Conservation (phyloP, 2,329 filamentous ascomycete species). For the Cladosporium sphaerospermum region DNA sequence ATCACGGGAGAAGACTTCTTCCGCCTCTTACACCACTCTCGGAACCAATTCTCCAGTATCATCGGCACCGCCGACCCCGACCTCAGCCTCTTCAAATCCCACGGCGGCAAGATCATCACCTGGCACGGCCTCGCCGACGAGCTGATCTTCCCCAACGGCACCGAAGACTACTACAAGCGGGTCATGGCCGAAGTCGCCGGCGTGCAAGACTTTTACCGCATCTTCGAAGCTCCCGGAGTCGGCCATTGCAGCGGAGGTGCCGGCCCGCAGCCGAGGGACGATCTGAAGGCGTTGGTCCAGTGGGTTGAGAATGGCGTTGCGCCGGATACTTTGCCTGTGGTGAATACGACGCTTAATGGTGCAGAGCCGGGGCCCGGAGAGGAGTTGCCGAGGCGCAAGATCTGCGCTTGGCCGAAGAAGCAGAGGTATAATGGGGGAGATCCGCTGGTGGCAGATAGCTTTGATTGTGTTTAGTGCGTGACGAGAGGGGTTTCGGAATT, state of each 20-base stretch:
- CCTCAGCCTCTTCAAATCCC: conserved; percentile 31
- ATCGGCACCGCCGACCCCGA: conserved; percentile 35
- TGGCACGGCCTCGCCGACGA: conserved; percentile 37
- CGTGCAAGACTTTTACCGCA: conserved; percentile 26
- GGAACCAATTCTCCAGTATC: conserved; percentile 28
- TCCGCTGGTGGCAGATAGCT: conserved; percentile 2
- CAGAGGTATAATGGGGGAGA: conserved; percentile 18
- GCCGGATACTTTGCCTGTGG: conserved; percentile 11
- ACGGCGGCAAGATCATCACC: conserved; percentile 38
- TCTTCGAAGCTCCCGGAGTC: conserved; percentile 31
- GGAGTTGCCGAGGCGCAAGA: not conserved
- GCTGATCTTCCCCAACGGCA: conserved; percentile 34
- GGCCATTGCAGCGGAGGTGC: conserved; percentile 27
- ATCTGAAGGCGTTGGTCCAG: conserved; percentile 3
- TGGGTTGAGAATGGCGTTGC: conserved; percentile 19
- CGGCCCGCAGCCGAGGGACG: conserved; percentile 16
- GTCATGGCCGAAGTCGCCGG: conserved; percentile 19
- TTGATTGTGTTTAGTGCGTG: conserved; percentile 2
- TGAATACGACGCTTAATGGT: not conserved
- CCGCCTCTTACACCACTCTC: conserved; percentile 16
- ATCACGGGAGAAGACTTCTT: conserved; percentile 28
- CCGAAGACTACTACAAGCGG: conserved; percentile 32
- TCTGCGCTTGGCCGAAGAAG: conserved; percentile 17
- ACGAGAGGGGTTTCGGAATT: not conserved
- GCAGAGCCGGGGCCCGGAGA: not conserved